A percentile compares a stretch with the other conserved stretches of the same genome.
phyloP scores from a whole-genome alignment of 352 stramenopile species.

The Phytophthora pisi region DNA sequence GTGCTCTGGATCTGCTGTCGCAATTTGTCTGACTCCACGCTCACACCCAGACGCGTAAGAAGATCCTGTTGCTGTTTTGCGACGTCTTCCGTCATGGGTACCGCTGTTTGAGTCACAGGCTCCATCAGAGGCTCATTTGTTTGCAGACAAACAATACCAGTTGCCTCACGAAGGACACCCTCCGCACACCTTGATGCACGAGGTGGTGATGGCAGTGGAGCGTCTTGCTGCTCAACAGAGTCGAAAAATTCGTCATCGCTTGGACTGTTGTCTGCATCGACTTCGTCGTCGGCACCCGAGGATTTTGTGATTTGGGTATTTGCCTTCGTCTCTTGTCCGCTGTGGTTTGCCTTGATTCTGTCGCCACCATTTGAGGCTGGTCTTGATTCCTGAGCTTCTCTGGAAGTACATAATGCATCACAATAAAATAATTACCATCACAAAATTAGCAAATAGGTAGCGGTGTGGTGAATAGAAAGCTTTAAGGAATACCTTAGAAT shows the following conservation, averaged over 20 bases:
- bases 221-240: constrained; percentile 67
- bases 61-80: constrained; percentile 81
- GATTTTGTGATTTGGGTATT: not conserved
- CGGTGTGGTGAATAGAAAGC: not conserved
- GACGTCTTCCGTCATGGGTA: constrained; percentile 82
- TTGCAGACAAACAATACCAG: constrained; percentile 47
- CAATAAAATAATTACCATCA: not conserved
- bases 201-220: constrained; percentile 13
- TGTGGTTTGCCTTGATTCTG: constrained; percentile 7
- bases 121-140: constrained; percentile 61
- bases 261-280: constrained; percentile 33
- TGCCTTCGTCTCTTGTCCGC: not conserved
- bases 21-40: constrained; percentile 64
- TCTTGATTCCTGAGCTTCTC: constrained; percentile 36
- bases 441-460: not conserved
- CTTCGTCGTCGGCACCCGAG: constrained; percentile 10
- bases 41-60: constrained; percentile 68
- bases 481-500: constrained; percentile 53
- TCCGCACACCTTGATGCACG: constrained; percentile 21
- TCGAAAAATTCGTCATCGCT: constrained; percentile 90
- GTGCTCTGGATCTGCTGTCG: constrained; percentile 80
- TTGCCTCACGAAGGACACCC: constrained; percentile 42
- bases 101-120: constrained; percentile 65
- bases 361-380: constrained; percentile 13
- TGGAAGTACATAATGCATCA: constrained; percentile 7